A percentile compares a stretch with the other conserved stretches of the same genome.
phyloP scores from a whole-genome alignment of 805 yeast species.

The Ogataea nonfermentans region DNA sequence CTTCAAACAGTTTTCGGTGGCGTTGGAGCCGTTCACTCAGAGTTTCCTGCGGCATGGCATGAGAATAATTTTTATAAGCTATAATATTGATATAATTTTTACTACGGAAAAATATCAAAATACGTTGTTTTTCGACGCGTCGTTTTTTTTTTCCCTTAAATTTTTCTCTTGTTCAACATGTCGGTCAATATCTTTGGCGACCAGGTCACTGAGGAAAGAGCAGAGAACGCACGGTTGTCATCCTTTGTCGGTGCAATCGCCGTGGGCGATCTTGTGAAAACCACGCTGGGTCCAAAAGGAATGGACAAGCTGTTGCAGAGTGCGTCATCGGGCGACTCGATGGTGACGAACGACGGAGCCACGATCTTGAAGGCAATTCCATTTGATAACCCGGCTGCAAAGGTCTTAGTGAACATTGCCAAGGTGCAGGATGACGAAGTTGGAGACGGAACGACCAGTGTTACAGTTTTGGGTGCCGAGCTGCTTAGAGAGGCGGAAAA shows the following conservation, averaged over 20 bases:
- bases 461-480: slow-evolving; percentile 88
- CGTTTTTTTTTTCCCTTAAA: slow-evolving; percentile 6
- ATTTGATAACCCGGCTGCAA: slow-evolving; percentile 96
- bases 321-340: slow-evolving; percentile 70
- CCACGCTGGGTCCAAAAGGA: slow-evolving; percentile 96
- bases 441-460: slow-evolving; percentile 98
- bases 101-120: not conserved
- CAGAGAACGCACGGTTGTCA: slow-evolving; percentile 95
- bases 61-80: not conserved
- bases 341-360: slow-evolving; percentile 98
- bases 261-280: slow-evolving; percentile 94
- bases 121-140: slow-evolving; percentile 4
- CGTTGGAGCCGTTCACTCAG: slow-evolving; percentile 30
- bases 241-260: slow-evolving; percentile 99
- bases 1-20: slow-evolving; percentile 40
- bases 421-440: slow-evolving; percentile 98
- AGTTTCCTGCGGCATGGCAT: slow-evolving; percentile 18
- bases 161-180: slow-evolving; percentile 32
- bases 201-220: slow-evolving; percentile 96
- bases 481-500: slow-evolving; percentile 91
- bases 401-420: slow-evolving; percentile 89
- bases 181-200: slow-evolving; percentile 95
- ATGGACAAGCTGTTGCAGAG: slow-evolving; percentile 95
- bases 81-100: not conserved
- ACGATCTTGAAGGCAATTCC: slow-evolving; percentile 93